phyloP scores from a whole-genome alignment of 164 flowering plant species.

The Tetracentron sinense region DNA sequence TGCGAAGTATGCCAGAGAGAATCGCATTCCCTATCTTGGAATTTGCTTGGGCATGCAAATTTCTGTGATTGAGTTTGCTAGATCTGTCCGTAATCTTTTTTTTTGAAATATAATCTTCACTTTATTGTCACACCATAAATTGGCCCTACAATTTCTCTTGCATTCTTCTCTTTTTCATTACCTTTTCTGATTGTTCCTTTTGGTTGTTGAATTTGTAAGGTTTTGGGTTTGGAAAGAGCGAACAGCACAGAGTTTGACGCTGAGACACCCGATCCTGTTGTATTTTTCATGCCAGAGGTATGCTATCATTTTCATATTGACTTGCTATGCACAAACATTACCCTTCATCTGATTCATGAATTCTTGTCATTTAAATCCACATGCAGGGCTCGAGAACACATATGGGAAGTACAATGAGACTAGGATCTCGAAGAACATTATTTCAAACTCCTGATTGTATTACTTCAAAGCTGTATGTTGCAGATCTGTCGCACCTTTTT shows the following conservation, averaged over 20 bases:
- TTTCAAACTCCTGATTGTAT: slow-evolving; percentile 68
- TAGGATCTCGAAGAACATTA: slow-evolving; percentile 85
- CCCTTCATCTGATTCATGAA: background rate
- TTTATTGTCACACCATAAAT: background rate
- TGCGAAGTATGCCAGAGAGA: slow-evolving; percentile 96
- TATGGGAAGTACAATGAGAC: slow-evolving; percentile 97
- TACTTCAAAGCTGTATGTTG: slow-evolving; percentile 73
- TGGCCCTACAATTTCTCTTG: background rate
- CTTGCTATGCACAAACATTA: background rate
- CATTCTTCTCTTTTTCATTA: background rate
- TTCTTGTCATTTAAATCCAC: slow-evolving; percentile 1
- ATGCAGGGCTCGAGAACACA: slow-evolving; percentile 87
- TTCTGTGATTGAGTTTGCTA: slow-evolving; percentile 88
- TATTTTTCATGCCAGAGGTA: slow-evolving; percentile 98
- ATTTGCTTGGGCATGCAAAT: slow-evolving; percentile 99
- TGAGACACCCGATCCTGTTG: slow-evolving; percentile 66
- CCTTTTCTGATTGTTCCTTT: slow-evolving; percentile 1
- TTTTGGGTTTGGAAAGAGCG: slow-evolving; percentile 68
- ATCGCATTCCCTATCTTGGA: slow-evolving; percentile 86
- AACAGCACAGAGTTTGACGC: slow-evolving; percentile 81
- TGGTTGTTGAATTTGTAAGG: slow-evolving; percentile 33
- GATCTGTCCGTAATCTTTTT: slow-evolving; percentile 56
- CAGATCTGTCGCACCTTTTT: background rate
- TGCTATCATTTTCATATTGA: background rate
- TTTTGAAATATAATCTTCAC: background rate